Conservation (phyloP, 345 rosid genomes). For the Excoecaria agallocha region DNA sequence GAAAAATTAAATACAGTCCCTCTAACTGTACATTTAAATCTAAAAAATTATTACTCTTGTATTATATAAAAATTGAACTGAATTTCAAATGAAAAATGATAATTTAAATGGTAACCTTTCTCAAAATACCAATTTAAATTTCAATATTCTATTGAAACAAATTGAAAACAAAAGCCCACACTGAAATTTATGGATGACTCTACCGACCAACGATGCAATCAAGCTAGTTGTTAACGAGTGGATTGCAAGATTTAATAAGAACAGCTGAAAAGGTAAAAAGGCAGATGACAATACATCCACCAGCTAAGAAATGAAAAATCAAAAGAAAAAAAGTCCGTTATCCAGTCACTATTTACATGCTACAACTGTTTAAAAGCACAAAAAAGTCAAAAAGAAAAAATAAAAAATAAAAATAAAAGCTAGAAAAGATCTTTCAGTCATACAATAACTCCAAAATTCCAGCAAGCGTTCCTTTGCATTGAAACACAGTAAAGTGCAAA, state of each 20-base stretch:
- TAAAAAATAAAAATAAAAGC: not conserved
- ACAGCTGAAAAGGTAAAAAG: not conserved
- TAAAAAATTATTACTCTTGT: too few relatives aligned
- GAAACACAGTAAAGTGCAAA: not conserved
- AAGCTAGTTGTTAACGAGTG: not conserved
- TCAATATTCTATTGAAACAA: not conserved
- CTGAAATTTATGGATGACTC: not conserved
- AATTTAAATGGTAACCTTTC: not conserved
- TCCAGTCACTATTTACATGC: not conserved
- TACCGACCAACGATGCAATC: not conserved
- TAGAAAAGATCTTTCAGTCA: not conserved
- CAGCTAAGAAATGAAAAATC: not conserved
- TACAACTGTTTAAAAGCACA: not conserved
- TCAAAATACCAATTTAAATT: not conserved
- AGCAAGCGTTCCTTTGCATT: not conserved
- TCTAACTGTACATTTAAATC: too few relatives aligned
- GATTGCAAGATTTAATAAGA: not conserved
- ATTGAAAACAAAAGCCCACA: not conserved
- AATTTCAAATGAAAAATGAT: not conserved
- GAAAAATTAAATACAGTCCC: too few relatives aligned
- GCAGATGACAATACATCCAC: not conserved
- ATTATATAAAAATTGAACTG: not conserved
- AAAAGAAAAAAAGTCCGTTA: not conserved
- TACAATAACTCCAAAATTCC: not conserved
- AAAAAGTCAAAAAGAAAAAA: not conserved